Base-by-base conservation (phyloP, 202 grass and related monocot genomes). In the Dendrocalamus latiflorus region DNA sequence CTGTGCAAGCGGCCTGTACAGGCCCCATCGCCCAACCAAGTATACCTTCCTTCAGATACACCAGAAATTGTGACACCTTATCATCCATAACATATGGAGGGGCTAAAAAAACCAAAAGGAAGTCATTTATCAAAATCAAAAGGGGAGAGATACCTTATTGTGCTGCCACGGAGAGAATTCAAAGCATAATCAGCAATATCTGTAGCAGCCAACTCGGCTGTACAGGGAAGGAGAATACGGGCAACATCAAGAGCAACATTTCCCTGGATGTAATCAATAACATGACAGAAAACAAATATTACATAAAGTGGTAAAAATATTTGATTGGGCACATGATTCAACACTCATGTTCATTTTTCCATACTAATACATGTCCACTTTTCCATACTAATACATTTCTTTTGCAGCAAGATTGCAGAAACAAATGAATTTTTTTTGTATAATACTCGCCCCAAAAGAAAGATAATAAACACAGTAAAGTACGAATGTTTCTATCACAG, bases 131-230 rank as follows among this genome's bases (percentile, higher is more conserved):
- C 8, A 37, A 76, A 56, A 25, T 53, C 30, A 24, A 70, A 48
- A 79, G 12, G n/a, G 57, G 65, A 47, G 56, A 63, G 30, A 74
- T 64, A 95, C 95, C 89, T 98, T 90, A 98, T 93, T 11, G 66
- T 89, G 72, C 89, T 98, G 67, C 85, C 80, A 36, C 9, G 54
- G 70, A 98, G 85, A 79, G 89, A 82, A 81, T 89, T 65, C 65
- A 98, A 64, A 55, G 95, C 95, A 95, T 93, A 86, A 66, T 88
- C 90, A 51, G 95, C 65, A 79, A 98, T 98, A 85, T 95, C 95
- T 75, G 91, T 95, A 88, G 84, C 90, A 86, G 88, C 89, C 71
- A 98, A 86, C 79, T 98, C 91, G 34, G 20, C 69, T 70, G 63
- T 87, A 68, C 90, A 90, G 60, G 85, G 58, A 83, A 95, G 86